phyloP scores from a whole-genome alignment of 768 basidiomycete species.

The Hygrophoropsis aurantiaca region DNA sequence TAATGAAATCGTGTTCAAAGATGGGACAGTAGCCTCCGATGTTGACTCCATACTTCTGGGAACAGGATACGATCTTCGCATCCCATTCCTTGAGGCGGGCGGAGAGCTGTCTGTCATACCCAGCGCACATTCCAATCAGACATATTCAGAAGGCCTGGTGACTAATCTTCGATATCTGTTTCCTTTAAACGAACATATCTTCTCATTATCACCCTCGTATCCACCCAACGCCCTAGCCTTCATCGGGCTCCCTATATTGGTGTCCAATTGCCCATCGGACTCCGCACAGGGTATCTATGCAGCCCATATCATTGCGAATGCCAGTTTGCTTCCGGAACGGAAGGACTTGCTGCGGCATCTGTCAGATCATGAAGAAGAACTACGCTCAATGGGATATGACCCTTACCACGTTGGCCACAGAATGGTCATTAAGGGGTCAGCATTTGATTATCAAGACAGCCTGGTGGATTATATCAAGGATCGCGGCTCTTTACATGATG shows the following conservation, averaged over 20 bases:
- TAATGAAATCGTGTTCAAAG: slow-evolving; percentile 44
- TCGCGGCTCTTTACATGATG: slow-evolving; percentile 37
- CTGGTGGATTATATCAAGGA: slow-evolving; percentile 12
- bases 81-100: slow-evolving; percentile 47
- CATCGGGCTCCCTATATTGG: slow-evolving; percentile 49
- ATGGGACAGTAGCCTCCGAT: slow-evolving; percentile 38
- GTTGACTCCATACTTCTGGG: slow-evolving; percentile 51
- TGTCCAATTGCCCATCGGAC: slow-evolving; percentile 49
- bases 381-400: slow-evolving; percentile 44
- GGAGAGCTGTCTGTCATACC: slow-evolving; percentile 17
- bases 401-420: slow-evolving; percentile 50
- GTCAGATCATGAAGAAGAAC: slow-evolving; percentile 37
- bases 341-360: slow-evolving; percentile 41
- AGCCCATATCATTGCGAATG: slow-evolving; percentile 44
- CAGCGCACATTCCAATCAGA: slow-evolving; percentile 7
- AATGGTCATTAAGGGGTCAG: slow-evolving; percentile 31
- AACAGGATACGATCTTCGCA: slow-evolving; percentile 54
- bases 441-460: slow-evolving; percentile 42
- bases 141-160: slow-evolving; percentile 28
- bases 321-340: slow-evolving; percentile 39
- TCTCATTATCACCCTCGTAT: slow-evolving; percentile 46
- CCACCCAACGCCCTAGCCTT: slow-evolving; percentile 55
- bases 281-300: slow-evolving; percentile 50
- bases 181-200: slow-evolving; percentile 53
- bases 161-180: slow-evolving; percentile 56